Conservation (phyloP, 768 basidiomycete species). For the Mycena kentingensis region DNA sequence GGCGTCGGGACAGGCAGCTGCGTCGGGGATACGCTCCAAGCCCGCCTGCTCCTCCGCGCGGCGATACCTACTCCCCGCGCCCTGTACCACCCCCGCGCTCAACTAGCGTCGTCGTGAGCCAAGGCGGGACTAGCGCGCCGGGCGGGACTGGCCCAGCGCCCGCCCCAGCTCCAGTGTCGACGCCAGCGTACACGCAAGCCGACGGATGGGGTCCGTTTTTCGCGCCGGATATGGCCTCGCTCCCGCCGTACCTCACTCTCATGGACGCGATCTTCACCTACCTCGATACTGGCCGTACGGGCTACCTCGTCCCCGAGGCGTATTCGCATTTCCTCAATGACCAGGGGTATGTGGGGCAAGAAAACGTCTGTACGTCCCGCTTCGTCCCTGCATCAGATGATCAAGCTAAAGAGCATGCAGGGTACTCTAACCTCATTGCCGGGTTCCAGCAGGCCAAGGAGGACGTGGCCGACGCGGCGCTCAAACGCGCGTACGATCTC, state of each 20-base stretch:
- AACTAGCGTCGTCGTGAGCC: neutral
- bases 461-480: slow-evolving; percentile 15
- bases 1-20: no score
- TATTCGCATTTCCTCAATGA: slow-evolving; percentile 19
- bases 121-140: neutral
- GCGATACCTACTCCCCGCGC: no score
- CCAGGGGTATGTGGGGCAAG: slow-evolving; percentile 11
- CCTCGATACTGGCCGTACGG: slow-evolving; percentile 12
- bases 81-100: no score
- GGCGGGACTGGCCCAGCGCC: neutral
- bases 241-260: slow-evolving; percentile 1
- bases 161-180: neutral
- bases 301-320: slow-evolving; percentile 14
- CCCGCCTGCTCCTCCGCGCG: no score
- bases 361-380: slow-evolving; percentile 14
- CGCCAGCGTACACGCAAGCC: neutral
- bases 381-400: neutral
- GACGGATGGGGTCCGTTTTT: slow-evolving; percentile 17
- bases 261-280: slow-evolving; percentile 18
- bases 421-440: slow-evolving; percentile 7
- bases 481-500: slow-evolving; percentile 17
- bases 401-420: neutral
- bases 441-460: slow-evolving; percentile 12
- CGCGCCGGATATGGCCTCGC: slow-evolving; percentile 7
- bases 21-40: no score